phyloP scores from a whole-genome alignment of 768 basidiomycete species.

The Amanita thiersii region DNA sequence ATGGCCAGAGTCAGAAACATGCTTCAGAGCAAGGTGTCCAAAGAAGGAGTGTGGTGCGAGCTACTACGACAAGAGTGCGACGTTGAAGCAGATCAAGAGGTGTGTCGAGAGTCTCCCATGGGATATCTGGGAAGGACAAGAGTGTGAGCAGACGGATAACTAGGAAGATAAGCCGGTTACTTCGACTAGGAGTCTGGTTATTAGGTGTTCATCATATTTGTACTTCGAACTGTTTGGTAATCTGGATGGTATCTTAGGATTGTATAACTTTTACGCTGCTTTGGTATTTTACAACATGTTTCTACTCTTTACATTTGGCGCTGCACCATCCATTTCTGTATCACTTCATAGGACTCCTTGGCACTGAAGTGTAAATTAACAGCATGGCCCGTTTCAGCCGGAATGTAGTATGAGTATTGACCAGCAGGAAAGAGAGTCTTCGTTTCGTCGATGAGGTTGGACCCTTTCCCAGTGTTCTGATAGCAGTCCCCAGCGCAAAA shows the following conservation, averaged over 20 bases:
- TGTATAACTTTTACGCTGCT: too few species aligned
- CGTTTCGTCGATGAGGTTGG: constrained; percentile 8
- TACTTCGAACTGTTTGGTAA: too few species aligned
- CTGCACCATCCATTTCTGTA: constrained; percentile 13
- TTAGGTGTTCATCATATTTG: too few species aligned
- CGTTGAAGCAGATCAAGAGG: constrained; percentile 48
- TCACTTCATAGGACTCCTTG: constrained; percentile 8
- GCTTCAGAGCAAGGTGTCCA: constrained; percentile 48
- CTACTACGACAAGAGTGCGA: constrained; percentile 52
- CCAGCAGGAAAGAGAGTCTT: constrained; percentile 10
- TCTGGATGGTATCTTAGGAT: too few species aligned
- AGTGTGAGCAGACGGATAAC: too few species aligned
- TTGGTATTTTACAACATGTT: too few species aligned
- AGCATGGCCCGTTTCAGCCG: constrained; percentile 14
- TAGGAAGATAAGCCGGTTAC: too few species aligned
- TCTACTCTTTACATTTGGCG: too few species aligned
- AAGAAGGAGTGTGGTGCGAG: constrained; percentile 40
- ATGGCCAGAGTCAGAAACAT: constrained; percentile 46
- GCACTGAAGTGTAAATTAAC: constrained; percentile 14
- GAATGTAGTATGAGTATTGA: constrained; percentile 11
- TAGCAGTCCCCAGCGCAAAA: constrained; percentile 15
- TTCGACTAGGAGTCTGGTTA: too few species aligned
- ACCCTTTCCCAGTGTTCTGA: constrained; percentile 7
- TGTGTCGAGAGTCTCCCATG: constrained; percentile 48
- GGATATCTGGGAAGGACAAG: too few species aligned